Percentiles rank a stretch among this genome's conserved stretches.
These are phyloP conservation scores for Paspalum notatum DNA, from an alignment of 176 grass and related monocot genomes.

Conservation along the genomic window DNA sequence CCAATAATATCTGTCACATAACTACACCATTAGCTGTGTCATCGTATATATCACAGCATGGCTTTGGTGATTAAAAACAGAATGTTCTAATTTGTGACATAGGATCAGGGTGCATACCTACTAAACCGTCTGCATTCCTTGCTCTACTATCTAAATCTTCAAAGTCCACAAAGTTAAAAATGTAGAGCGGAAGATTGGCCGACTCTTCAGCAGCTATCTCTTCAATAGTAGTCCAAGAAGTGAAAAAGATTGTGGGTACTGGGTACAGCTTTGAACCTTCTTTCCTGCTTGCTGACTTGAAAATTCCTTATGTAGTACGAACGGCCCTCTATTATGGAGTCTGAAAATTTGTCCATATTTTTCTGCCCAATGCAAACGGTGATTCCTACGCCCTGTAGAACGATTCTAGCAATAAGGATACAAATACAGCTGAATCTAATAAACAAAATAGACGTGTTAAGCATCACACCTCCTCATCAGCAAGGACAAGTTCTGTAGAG, in stretches of 20 bases:
- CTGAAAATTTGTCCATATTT: neutral
- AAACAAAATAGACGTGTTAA: neutral
- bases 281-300: neutral
- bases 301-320: neutral
- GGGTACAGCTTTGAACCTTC: neutral
- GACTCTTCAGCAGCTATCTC: neutral
- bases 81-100: neutral
- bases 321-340: neutral
- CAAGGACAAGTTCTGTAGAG: neutral
- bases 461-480: slow-evolving; percentile 2
- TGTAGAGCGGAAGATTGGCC: neutral
- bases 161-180: slow-evolving; percentile 22
- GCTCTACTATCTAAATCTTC: neutral
- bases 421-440: neutral
- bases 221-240: slow-evolving; percentile 5
- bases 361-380: neutral
- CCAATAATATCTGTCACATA: no score
- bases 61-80: no score
- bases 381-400: neutral
- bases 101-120: neutral
- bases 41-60: no score
- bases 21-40: no score
- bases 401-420: no score
- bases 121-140: neutral
- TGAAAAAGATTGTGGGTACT: neutral